A percentile compares a stretch with the other conserved stretches of the same genome.
Evolutionary conservation across 2,329 filamentous ascomycete genomes (phyloP).

Genomic region (Ilyonectria destructans): DNA sequence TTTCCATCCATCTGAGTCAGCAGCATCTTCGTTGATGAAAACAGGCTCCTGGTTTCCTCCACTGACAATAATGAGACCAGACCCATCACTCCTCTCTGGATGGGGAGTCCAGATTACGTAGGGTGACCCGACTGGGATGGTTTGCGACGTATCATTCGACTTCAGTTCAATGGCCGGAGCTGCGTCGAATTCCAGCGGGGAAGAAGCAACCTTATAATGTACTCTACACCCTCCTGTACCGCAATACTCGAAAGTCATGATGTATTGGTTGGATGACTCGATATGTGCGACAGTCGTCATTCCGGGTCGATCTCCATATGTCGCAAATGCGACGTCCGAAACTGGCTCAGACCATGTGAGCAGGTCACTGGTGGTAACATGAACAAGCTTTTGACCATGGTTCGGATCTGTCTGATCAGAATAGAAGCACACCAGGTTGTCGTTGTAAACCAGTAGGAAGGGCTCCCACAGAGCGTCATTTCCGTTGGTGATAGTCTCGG

Average conservation of each 20-base stretch:
- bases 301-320: constrained; percentile 20
- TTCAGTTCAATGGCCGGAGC: neutral
- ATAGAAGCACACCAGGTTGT: constrained; percentile 29
- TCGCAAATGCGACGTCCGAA: constrained; percentile 70
- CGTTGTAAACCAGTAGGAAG: constrained; percentile 29
- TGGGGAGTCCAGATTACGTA: constrained; percentile 27
- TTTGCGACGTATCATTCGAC: neutral
- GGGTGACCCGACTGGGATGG: constrained; percentile 11
- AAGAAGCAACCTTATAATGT: constrained; percentile 33
- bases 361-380: constrained; percentile 74
- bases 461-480: constrained; percentile 34
- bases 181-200: constrained; percentile 27
- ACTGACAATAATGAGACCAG: constrained; percentile 24
- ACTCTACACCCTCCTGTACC: constrained; percentile 8
- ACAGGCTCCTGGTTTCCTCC: constrained; percentile 8
- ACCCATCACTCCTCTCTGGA: neutral
- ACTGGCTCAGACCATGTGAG: constrained; percentile 72
- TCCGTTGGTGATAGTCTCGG: constrained; percentile 21
- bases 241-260: constrained; percentile 36
- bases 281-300: constrained; percentile 33
- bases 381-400: constrained; percentile 62
- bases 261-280: constrained; percentile 16
- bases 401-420: constrained; percentile 28
- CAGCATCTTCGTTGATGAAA: constrained; percentile 30
- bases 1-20: constrained; percentile 19